These are phyloP conservation scores for Priceomyces melissophilus DNA, from an alignment of 805 yeast genomes.

Conservation along the genomic window DNA sequence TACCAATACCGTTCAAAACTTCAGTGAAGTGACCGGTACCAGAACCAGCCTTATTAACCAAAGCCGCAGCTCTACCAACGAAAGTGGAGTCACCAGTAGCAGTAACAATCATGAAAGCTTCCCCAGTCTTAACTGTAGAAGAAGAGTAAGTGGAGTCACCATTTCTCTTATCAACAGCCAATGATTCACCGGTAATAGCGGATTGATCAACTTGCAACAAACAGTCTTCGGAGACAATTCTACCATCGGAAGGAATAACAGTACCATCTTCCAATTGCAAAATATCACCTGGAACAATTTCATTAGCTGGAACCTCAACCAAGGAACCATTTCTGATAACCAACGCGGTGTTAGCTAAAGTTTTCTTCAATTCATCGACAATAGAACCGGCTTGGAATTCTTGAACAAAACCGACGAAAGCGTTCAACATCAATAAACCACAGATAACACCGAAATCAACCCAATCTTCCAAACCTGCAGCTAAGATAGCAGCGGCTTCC, in stretches of 20 bases:
- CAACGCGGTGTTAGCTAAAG: conserved; percentile 84
- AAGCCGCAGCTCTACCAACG: conserved; percentile 96
- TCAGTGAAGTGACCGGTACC: conserved; percentile 97
- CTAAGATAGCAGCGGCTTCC: conserved; percentile 95
- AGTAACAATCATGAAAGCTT: conserved; percentile 88
- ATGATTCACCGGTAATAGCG: conserved; percentile 95
- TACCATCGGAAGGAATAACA: conserved; percentile 91
- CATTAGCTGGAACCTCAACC: conserved; percentile 73
- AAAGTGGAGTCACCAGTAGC: conserved; percentile 95
- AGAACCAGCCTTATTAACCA: conserved; percentile 90
- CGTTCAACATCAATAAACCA: conserved; percentile 82
- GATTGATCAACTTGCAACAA: conserved; percentile 93
- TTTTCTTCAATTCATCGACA: conserved; percentile 94
- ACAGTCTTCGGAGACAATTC: conserved; percentile 79
- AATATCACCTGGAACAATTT: conserved; percentile 94
- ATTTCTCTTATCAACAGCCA: conserved; percentile 87
- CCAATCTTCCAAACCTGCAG: conserved; percentile 97
- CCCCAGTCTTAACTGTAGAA: conserved; percentile 94
- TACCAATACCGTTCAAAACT: conserved; percentile 97
- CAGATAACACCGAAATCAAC: conserved; percentile 97
- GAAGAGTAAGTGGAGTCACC: conserved; percentile 91
- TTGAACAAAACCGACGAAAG: conserved; percentile 93
- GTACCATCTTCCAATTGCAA: conserved; percentile 90
- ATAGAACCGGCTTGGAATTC: conserved; percentile 98
- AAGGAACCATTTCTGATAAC: conserved; percentile 80